A percentile compares a stretch with the other conserved stretches of the same genome.
Conservation (phyloP, 2,329 filamentous ascomycete genomes). For the Conoideocrella luteorostrata region DNA sequence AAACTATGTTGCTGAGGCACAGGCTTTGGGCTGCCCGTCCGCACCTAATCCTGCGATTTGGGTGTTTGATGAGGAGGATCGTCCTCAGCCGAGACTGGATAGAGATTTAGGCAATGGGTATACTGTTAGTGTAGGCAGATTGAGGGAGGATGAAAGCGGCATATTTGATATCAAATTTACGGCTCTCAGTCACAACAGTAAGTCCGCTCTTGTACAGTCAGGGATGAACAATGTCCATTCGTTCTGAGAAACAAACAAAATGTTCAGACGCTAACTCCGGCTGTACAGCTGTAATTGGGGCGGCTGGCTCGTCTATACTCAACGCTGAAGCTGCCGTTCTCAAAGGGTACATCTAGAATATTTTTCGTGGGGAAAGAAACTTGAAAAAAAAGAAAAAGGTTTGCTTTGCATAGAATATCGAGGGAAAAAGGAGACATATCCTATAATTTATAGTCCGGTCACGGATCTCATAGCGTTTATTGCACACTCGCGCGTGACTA, state of each 20-base stretch:
- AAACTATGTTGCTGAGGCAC: conserved; percentile 74
- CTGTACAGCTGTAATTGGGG: conserved; percentile 71
- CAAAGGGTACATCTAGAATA: conserved; percentile 69
- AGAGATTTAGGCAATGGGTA: conserved; percentile 81
- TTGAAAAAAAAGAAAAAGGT: neutral
- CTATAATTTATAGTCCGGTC: no score
- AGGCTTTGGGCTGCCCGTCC: conserved; percentile 78
- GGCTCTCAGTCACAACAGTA: conserved; percentile 74
- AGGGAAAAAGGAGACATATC: no score
- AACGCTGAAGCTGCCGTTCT: conserved; percentile 90
- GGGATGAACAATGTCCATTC: no score
- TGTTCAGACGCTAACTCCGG: neutral
- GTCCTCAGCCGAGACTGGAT: conserved; percentile 87
- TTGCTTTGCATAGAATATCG: neutral
- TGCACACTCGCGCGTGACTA: no score
- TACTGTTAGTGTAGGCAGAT: conserved; percentile 81
- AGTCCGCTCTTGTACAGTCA: conserved; percentile 25
- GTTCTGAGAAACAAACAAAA: neutral
- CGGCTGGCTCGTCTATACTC: conserved; percentile 90
- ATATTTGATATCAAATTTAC: conserved; percentile 96
- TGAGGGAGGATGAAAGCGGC: conserved; percentile 78
- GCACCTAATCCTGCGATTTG: conserved; percentile 76
- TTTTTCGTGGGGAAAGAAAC: no score
- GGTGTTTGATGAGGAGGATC: conserved; percentile 83
- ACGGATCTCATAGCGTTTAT: no score